Conservation (phyloP, 768 basidiomycete genomes). For the Leccinum variicolor region DNA sequence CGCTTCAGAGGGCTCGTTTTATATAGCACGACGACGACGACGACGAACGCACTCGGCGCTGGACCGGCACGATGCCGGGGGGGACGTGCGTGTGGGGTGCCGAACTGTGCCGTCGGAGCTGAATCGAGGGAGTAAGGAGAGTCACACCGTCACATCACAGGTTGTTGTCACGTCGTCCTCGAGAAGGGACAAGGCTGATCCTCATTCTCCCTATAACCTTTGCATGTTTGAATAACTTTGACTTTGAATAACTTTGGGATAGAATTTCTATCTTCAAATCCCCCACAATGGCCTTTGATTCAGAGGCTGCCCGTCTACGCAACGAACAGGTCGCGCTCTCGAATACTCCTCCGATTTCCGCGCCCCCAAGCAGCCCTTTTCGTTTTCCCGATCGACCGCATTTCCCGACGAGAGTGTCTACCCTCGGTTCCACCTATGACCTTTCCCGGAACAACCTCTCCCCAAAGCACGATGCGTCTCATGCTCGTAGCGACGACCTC, state of each 20-base stretch:
- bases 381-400: slow-evolving; percentile 50
- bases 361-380: slow-evolving; percentile 34
- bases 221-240: background rate
- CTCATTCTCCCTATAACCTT: slow-evolving; percentile 8
- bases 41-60: slow-evolving; percentile 27
- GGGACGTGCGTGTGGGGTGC: background rate
- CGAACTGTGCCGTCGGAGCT: slow-evolving; percentile 18
- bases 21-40: slow-evolving; percentile 16
- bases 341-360: slow-evolving; percentile 29
- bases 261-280: background rate
- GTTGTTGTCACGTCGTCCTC: slow-evolving; percentile 19
- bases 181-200: slow-evolving; percentile 14
- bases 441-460: slow-evolving; percentile 46
- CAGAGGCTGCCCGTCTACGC: slow-evolving; percentile 28
- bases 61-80: slow-evolving; percentile 12
- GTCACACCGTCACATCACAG: slow-evolving; percentile 3
- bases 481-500: slow-evolving; percentile 67
- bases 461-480: slow-evolving; percentile 35
- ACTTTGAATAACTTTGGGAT: background rate
- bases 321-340: slow-evolving; percentile 18
- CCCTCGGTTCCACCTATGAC: slow-evolving; percentile 51
- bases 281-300: slow-evolving; percentile 27
- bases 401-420: slow-evolving; percentile 64
- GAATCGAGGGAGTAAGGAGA: background rate
- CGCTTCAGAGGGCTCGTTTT: background rate